A percentile compares a stretch with the other conserved stretches of the same genome.
These are phyloP conservation scores for Lipomyces starkeyi DNA, from an alignment of 805 yeast genomes.

Conservation along the genomic window DNA sequence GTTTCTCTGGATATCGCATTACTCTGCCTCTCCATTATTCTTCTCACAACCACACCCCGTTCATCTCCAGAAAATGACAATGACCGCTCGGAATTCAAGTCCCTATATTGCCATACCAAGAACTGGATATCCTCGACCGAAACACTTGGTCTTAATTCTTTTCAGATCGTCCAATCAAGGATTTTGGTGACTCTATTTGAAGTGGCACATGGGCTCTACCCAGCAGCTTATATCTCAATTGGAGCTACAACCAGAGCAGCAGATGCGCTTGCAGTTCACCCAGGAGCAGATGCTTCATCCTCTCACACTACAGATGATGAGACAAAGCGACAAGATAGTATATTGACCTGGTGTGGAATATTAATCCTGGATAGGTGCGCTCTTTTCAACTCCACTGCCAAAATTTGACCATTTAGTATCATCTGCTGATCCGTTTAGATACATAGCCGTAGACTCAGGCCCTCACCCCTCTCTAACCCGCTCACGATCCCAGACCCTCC, in stretches of 20 bases:
- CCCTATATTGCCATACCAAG: neutral
- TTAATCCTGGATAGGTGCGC: neutral
- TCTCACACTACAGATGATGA: neutral
- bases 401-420: too few relatives aligned
- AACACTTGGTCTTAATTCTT: neutral
- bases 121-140: neutral
- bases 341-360: neutral
- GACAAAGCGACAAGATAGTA: neutral
- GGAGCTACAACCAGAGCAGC: neutral
- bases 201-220: neutral
- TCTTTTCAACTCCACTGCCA: too few relatives aligned
- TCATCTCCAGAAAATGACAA: neutral
- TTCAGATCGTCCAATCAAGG: neutral
- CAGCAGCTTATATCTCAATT: neutral
- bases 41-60: neutral
- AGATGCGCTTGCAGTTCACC: neutral
- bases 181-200: neutral
- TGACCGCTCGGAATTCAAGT: neutral
- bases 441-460: neutral
- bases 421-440: neutral
- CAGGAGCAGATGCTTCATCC: slow-evolving; percentile 1
- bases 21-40: neutral
- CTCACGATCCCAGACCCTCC: neutral
- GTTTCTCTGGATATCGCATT: neutral
- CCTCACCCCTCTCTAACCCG: neutral